These are phyloP conservation scores for Adansonia grandidieri DNA, from an alignment of 441 rosid genomes.

Conservation along the genomic window DNA sequence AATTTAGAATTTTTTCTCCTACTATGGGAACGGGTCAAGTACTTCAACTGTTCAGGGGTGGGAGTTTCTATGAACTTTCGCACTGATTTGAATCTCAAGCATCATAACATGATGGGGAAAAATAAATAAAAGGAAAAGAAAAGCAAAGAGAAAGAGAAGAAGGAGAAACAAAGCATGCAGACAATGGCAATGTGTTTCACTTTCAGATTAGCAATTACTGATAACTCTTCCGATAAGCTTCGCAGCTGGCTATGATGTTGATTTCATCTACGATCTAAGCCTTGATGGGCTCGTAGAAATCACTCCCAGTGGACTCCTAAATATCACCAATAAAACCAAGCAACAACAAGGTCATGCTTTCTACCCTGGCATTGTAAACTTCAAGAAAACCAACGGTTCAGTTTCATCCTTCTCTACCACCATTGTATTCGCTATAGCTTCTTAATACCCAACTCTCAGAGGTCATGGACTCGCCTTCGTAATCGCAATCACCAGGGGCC, in stretches of 20 bases:
- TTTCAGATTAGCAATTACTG: constrained; percentile 1
- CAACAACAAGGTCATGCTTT: constrained; percentile 39
- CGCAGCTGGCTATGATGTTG: neutral
- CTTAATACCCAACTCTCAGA: constrained; percentile 28
- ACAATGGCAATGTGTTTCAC: constrained; percentile 4
- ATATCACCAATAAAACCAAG: constrained; percentile 35
- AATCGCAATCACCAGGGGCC: constrained; percentile 48
- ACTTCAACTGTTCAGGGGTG: neutral
- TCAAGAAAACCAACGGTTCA: constrained; percentile 38
- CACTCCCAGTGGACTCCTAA: constrained; percentile 32
- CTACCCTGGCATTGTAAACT: constrained; percentile 1
- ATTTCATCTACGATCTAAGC: constrained; percentile 27
- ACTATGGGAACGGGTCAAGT: no score
- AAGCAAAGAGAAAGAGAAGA: neutral
- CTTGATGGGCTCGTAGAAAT: constrained; percentile 29
- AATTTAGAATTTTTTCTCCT: no score
- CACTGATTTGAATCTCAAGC: neutral
- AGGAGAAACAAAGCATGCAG: neutral
- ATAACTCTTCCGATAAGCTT: neutral
- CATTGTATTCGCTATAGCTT: constrained; percentile 51
- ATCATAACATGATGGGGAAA: no score
- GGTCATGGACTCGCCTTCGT: constrained; percentile 68
- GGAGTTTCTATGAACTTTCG: neutral
- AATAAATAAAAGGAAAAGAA: neutral
- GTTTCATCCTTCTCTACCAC: constrained; percentile 53